These are phyloP conservation scores for Elongisporangium prolatum DNA, from an alignment of 352 stramenopile genomes.

Conservation along the genomic window DNA sequence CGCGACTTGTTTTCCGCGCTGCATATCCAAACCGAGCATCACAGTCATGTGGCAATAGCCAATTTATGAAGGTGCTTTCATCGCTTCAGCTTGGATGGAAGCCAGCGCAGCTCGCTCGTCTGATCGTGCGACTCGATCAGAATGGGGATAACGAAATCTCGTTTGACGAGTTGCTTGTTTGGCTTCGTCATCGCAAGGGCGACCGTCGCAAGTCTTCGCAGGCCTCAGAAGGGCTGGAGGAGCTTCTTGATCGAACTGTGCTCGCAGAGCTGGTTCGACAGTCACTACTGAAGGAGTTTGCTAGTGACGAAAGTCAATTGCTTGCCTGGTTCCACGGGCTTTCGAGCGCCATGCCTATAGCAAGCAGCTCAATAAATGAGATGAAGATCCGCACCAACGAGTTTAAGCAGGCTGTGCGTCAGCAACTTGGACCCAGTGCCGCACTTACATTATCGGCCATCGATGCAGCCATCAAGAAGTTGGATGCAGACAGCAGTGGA, in stretches of 20 bases:
- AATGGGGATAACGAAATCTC: slow-evolving; percentile 52
- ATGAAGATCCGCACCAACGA: slow-evolving; percentile 51
- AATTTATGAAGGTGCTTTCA: slow-evolving; percentile 36
- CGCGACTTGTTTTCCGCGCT: slow-evolving; percentile 43
- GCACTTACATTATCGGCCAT: slow-evolving; percentile 16
- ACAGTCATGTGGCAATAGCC: slow-evolving; percentile 13
- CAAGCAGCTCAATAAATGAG: slow-evolving; percentile 3
- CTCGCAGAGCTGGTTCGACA: slow-evolving; percentile 1
- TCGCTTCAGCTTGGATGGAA: slow-evolving; percentile 38
- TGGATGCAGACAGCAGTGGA: slow-evolving; percentile 56
- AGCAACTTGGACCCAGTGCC: slow-evolving; percentile 10
- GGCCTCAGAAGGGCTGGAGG: not conserved
- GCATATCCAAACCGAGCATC: slow-evolving; percentile 28
- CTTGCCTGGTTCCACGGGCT: slow-evolving; percentile 45
- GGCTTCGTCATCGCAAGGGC: slow-evolving; percentile 34
- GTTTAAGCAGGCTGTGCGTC: slow-evolving; percentile 47
- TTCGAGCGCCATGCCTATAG: slow-evolving; percentile 20
- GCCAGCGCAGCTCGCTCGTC: slow-evolving; percentile 37
- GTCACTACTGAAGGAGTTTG: slow-evolving; percentile 1
- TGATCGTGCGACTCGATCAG: slow-evolving; percentile 50
- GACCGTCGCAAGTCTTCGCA: not conserved
- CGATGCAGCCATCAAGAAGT: slow-evolving; percentile 27
- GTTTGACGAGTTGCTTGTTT: slow-evolving; percentile 64
- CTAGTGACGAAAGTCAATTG: slow-evolving; percentile 10
- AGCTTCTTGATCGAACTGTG: not conserved